Base-by-base conservation (phyloP, 164 flowering plant genomes). In the Vitis rotundifolia region DNA sequence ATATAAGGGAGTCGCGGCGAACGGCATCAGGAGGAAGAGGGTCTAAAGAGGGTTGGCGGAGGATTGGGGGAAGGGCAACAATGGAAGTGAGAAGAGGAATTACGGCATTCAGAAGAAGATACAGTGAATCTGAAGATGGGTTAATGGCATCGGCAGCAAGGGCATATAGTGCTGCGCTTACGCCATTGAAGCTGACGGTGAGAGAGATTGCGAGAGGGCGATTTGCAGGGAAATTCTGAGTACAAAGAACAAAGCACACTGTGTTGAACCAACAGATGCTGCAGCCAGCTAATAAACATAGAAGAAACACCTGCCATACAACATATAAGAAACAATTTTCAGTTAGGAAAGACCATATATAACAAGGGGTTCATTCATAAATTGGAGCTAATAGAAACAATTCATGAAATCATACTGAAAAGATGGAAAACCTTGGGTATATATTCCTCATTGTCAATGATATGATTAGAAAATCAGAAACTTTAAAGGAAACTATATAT, bases 221-320 rank as follows among this genome's bases (percentile, higher is more conserved):
- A 55, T 86, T 89, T 0, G 82, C 66, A 0, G 88, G 83, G 82
- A 95, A 93, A 65, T 90, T 91, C 31, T 74, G 73, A 49, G 85
- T 87, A 88, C 97, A 93, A 51, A 93, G 87, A 16, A 95, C 90
- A 55, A 87, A 93, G 65, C 94, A 93, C 1, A 95, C 89, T 0
- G 99, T 93, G 83, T 95, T 95, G 88, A 95, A 95, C 99, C 98
- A 95, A 63, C 94, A 89, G 52, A 95, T 91, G 88, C 99, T 95
- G 55, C 89, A 85, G 1, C 99, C 98, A 2, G 97, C 86, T 54
- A 95, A 26, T 72, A 95, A 76, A 68, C 98, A 91, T 1, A 87
- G 78, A 1, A 87, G 69, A 75, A 91, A 89, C 11, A 93, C 92
- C 97, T 95, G 88, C 75, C 19, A 68, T 64, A 56, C 49, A 3